Conservation (phyloP, 257 asterid genomes). For the Misopates orontium region DNA sequence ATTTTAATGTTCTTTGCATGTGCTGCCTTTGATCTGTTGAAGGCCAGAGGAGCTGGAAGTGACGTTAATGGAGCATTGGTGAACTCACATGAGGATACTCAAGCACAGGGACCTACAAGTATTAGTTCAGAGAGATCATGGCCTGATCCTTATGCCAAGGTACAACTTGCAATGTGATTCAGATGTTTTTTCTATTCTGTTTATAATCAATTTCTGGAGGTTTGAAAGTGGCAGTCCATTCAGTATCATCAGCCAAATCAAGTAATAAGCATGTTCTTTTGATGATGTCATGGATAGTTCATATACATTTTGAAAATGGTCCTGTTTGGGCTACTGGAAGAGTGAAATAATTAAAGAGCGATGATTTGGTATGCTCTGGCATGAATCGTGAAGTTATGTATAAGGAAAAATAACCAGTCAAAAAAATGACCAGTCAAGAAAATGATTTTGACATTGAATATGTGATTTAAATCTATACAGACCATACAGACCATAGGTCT, state of each 20-base stretch:
- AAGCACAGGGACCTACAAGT: slow-evolving; percentile 51
- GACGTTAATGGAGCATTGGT: slow-evolving; percentile 40
- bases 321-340: slow-evolving; percentile 40
- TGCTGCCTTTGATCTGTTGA: slow-evolving; percentile 34
- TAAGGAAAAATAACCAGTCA: slow-evolving; percentile 40
- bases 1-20: slow-evolving; percentile 15
- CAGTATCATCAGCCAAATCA: slow-evolving; percentile 51
- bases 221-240: slow-evolving; percentile 46
- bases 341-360: slow-evolving; percentile 48
- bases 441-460: slow-evolving; percentile 58
- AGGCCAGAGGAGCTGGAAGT: slow-evolving; percentile 54
- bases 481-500: slow-evolving; percentile 36
- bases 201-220: not conserved
- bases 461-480: slow-evolving; percentile 48
- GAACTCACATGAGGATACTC: slow-evolving; percentile 49
- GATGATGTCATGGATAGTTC: slow-evolving; percentile 39
- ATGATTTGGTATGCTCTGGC: slow-evolving; percentile 59
- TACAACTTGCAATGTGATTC: slow-evolving; percentile 16
- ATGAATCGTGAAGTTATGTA: slow-evolving; percentile 44
- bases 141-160: slow-evolving; percentile 62
- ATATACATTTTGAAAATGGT: slow-evolving; percentile 56
- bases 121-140: slow-evolving; percentile 58
- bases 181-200: slow-evolving; percentile 21
- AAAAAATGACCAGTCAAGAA: slow-evolving; percentile 57
- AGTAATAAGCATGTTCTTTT: slow-evolving; percentile 46